Conservation (phyloP, 192 early-diverging fungal species). For the Rhizoclosmatium sp. region DNA sequence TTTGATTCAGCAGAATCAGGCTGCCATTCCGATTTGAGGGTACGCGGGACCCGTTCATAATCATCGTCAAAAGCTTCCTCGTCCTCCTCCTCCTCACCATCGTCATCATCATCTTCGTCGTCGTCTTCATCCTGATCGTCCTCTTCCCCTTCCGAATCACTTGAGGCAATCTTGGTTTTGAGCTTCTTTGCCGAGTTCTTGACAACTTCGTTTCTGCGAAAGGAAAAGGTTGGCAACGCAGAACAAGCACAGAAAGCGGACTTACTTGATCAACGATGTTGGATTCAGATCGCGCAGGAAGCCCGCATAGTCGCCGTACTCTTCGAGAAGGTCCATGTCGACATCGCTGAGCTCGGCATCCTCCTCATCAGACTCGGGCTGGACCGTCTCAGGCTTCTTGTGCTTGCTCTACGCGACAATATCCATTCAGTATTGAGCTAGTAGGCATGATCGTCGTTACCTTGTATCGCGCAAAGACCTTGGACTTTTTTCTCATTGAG, state of each 20-base stretch:
- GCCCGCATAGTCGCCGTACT: constrained; percentile 64
- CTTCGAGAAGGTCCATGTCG: constrained; percentile 76
- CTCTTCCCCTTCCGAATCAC: constrained; percentile 38
- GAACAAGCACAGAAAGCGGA: not conserved
- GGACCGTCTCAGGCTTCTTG: not conserved
- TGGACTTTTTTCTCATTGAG: constrained; percentile 25
- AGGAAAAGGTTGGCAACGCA: not conserved
- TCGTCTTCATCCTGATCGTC: constrained; percentile 54
- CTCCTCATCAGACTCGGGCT: not conserved
- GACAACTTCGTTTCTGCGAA: constrained; percentile 10
- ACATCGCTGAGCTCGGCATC: constrained; percentile 70
- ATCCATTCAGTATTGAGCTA: not conserved
- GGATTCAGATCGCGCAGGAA: constrained; percentile 75
- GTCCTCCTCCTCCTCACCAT: constrained; percentile 47
- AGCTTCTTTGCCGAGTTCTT: not conserved
- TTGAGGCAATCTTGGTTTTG: constrained; percentile 21
- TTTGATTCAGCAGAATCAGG: not conserved
- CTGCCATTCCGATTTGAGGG: not conserved
- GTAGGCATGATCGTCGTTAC: not conserved
- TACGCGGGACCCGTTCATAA: constrained; percentile 58
- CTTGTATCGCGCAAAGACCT: constrained; percentile 34
- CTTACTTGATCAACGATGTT: constrained; percentile 68
- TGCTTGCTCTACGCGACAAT: not conserved
- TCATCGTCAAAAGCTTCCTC: constrained; percentile 21
- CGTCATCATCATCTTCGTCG: constrained; percentile 61